Evolutionary conservation across 768 basidiomycete genomes (phyloP).

Genomic region (Lactarius pseudohatsudake): DNA sequence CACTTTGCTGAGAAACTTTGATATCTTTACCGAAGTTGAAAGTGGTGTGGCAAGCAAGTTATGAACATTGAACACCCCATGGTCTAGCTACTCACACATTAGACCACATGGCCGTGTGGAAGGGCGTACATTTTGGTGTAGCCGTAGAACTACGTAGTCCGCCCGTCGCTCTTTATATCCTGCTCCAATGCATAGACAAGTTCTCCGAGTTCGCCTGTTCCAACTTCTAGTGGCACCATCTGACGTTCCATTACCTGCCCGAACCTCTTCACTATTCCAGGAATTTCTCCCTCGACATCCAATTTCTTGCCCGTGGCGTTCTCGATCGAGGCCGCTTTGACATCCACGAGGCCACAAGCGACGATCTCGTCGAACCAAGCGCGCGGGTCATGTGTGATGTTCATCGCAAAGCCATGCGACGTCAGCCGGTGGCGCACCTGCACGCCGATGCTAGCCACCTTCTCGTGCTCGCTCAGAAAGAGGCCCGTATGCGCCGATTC

Average conservation of each 20-base stretch:
- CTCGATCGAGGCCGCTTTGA: slow-evolving; percentile 71
- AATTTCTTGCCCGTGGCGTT: slow-evolving; percentile 42
- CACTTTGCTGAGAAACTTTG: slow-evolving; percentile 59
- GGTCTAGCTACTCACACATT: not conserved
- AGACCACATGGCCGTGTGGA: too few relatives aligned
- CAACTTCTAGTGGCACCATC: slow-evolving; percentile 34
- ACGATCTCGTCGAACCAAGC: slow-evolving; percentile 86
- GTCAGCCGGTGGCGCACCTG: slow-evolving; percentile 94
- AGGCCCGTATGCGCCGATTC: slow-evolving; percentile 87
- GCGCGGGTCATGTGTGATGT: slow-evolving; percentile 78
- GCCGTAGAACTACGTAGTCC: slow-evolving; percentile 19
- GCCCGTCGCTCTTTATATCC: slow-evolving; percentile 28
- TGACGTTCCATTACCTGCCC: slow-evolving; percentile 35
- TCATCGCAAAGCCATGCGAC: slow-evolving; percentile 92
- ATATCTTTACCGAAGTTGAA: slow-evolving; percentile 55
- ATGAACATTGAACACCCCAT: slow-evolving; percentile 9
- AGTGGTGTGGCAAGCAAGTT: slow-evolving; percentile 4
- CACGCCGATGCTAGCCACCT: slow-evolving; percentile 94
- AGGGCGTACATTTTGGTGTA: not conserved
- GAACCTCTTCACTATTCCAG: slow-evolving; percentile 41
- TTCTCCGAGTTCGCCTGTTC: slow-evolving; percentile 29
- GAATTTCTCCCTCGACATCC: slow-evolving; percentile 51
- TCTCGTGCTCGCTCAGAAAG: slow-evolving; percentile 76
- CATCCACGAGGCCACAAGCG: slow-evolving; percentile 87
- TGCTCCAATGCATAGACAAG: slow-evolving; percentile 32